A percentile compares a stretch with the other conserved stretches of the same genome.
Conservation (phyloP, 1,139 yeast genomes). For the Zygoascus hellenicus region DNA sequence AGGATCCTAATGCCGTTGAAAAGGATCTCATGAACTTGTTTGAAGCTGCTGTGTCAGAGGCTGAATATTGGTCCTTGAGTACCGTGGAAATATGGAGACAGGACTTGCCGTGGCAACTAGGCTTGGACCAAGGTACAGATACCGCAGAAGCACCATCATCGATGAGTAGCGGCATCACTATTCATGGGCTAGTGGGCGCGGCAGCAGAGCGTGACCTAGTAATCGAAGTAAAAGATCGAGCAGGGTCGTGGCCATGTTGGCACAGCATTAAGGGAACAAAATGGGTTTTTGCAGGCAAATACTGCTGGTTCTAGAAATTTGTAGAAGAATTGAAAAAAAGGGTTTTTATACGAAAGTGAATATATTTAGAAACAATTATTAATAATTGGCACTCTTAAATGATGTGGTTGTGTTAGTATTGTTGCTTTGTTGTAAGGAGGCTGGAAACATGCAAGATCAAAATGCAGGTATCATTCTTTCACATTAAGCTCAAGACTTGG, state of each 20-base stretch:
- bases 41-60: slow-evolving; percentile 27
- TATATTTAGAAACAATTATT: background rate
- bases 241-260: slow-evolving; percentile 26
- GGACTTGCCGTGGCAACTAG: slow-evolving; percentile 25
- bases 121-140: slow-evolving; percentile 12
- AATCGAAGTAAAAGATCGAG: slow-evolving; percentile 14
- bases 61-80: slow-evolving; percentile 23
- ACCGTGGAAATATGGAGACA: slow-evolving; percentile 25
- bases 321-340: no score
- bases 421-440: no score
- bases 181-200: slow-evolving; percentile 2
- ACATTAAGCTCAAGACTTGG: no score
- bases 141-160: slow-evolving; percentile 1
- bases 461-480: no score
- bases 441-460: no score
- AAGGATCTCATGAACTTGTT: slow-evolving; percentile 19
- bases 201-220: background rate
- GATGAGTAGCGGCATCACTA: slow-evolving; percentile 7
- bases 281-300: slow-evolving; percentile 29
- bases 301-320: slow-evolving; percentile 28
- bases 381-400: no score
- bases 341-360: background rate
- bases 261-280: slow-evolving; percentile 13
- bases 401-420: no score
- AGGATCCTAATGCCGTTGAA: slow-evolving; percentile 12